phyloP scores from a whole-genome alignment of 1,139 yeast species.

The Blastobotrys apis region DNA sequence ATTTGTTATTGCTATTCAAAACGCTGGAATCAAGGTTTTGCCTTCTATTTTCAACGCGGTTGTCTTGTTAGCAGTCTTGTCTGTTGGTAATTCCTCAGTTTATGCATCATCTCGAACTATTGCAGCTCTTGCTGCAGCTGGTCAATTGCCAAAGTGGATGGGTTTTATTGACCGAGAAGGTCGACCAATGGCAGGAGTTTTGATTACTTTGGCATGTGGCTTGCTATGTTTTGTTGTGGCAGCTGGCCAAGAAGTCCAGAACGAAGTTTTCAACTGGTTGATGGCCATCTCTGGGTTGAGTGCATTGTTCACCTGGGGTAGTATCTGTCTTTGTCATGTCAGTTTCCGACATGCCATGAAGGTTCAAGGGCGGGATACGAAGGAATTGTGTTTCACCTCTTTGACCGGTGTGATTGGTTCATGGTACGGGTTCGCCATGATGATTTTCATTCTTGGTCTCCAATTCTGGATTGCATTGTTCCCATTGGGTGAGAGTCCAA shows the following conservation, averaged over 20 bases:
- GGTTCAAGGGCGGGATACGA: conserved; percentile 56
- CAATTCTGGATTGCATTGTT: conserved; percentile 79
- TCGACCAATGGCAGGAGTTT: conserved; percentile 68
- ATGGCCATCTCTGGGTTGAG: conserved; percentile 77
- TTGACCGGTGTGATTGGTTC: conserved; percentile 73
- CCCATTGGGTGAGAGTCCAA: conserved; percentile 52
- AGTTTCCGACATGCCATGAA: conserved; percentile 74
- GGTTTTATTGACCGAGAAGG: conserved; percentile 73
- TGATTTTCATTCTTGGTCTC: conserved; percentile 61
- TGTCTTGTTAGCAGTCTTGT: conserved; percentile 62
- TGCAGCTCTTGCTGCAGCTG: conserved; percentile 76
- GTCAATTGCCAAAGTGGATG: conserved; percentile 68
- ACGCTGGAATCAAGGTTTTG: conserved; percentile 55
- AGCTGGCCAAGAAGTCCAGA: conserved; percentile 63
- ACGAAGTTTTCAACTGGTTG: conserved; percentile 71
- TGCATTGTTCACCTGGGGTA: conserved; percentile 76
- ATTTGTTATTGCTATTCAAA: conserved; percentile 61
- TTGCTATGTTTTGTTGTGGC: conserved; percentile 64
- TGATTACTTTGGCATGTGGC: conserved; percentile 55
- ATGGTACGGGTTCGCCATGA: conserved; percentile 55
- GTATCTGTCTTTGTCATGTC: conserved; percentile 69
- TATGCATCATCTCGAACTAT: conserved; percentile 79
- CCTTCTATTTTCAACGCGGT: conserved; percentile 73
- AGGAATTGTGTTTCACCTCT: conserved; percentile 66
- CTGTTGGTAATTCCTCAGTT: conserved; percentile 73